Evolutionary conservation across 73 alveolate species (phyloP).

Genomic region (Symbiodinium natans): DNA sequence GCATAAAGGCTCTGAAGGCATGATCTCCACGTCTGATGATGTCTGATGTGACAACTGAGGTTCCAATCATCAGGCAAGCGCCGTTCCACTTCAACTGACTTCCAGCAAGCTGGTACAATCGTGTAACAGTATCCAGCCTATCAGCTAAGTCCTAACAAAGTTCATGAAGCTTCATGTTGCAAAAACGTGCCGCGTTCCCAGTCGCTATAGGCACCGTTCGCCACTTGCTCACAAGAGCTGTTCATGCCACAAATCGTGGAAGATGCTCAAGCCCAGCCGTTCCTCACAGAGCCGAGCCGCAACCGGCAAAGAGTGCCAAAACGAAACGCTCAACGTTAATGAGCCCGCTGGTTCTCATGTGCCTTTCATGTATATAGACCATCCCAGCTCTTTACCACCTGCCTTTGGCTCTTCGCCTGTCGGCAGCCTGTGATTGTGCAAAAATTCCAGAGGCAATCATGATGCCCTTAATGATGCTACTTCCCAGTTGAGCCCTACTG

Average conservation of each 20-base stretch:
- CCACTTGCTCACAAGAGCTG: background rate
- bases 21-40: background rate
- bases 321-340: background rate
- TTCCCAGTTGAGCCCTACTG: constrained; percentile 4
- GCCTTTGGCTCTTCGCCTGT: no score
- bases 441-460: no score
- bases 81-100: constrained; percentile 55
- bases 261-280: background rate
- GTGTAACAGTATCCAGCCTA: no score
- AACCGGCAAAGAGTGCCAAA: no score
- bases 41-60: background rate
- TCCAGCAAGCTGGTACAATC: no score
- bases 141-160: no score
- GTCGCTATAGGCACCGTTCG: background rate
- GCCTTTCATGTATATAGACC: no score
- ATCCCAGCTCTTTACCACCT: no score
- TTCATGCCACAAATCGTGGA: background rate
- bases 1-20: background rate
- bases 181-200: background rate
- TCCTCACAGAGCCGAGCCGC: background rate
- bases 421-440: no score
- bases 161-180: no score
- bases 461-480: background rate
- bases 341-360: no score
- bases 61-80: constrained; percentile 67